phyloP scores from a whole-genome alignment of 345 rosid species.

The Aquilaria sinensis region DNA sequence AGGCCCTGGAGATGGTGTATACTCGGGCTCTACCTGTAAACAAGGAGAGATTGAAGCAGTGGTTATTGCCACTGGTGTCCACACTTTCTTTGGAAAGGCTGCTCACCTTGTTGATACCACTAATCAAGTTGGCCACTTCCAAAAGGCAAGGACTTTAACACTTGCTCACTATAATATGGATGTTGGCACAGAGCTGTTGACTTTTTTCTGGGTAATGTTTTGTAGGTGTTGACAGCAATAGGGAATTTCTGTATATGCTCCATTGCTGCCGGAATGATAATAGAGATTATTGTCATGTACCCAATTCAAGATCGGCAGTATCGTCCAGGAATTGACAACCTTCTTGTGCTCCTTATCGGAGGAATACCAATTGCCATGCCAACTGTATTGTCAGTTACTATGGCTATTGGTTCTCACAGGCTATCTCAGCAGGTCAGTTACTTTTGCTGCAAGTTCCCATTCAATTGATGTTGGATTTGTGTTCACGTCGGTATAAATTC shows the following conservation, averaged over 20 bases:
- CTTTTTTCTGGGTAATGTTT: conserved; percentile 7
- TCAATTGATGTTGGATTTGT: conserved; percentile 12
- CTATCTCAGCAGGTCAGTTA: conserved; percentile 82
- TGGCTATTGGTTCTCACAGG: conserved; percentile 98
- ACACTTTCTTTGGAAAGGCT: conserved; percentile 97
- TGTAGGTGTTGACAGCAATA: conserved; percentile 93
- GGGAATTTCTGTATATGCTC: conserved; percentile 99
- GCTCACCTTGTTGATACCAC: conserved; percentile 97
- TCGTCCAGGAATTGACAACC: conserved; percentile 98
- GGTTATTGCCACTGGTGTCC: conserved; percentile 97
- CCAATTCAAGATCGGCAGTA: conserved; percentile 89
- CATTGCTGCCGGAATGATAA: conserved; percentile 86
- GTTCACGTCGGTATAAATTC: conserved; percentile 7
- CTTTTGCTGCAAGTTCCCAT: conserved; percentile 5
- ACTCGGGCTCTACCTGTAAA: conserved; percentile 97
- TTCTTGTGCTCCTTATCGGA: conserved; percentile 95
- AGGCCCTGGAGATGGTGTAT: conserved; percentile 94
- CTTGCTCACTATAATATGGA: neutral
- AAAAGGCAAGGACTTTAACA: conserved; percentile 47
- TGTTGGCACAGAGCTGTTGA: neutral
- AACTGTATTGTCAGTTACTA: conserved; percentile 92
- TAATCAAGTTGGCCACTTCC: conserved; percentile 99
- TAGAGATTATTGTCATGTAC: conserved; percentile 93
- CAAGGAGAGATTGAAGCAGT: conserved; percentile 98
- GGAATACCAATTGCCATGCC: conserved; percentile 99